Evolutionary conservation across 768 basidiomycete genomes (phyloP).

Genomic region (Termitomyces titanicus): DNA sequence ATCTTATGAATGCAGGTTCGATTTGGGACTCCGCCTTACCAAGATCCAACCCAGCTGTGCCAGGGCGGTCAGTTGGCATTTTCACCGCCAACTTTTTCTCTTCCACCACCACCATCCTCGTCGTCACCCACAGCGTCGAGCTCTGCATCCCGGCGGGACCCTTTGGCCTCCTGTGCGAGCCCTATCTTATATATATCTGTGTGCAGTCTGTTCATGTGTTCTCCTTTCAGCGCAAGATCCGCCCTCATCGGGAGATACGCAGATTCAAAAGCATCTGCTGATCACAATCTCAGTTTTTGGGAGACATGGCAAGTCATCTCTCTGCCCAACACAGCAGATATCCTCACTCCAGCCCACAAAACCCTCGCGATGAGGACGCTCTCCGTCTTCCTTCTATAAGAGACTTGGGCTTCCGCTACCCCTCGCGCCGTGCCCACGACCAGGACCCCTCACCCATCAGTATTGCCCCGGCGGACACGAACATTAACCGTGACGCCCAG

Average conservation of each 20-base stretch:
- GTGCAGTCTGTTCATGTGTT: slow-evolving; percentile 17
- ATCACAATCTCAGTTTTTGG: slow-evolving; percentile 42
- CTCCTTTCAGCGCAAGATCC: slow-evolving; percentile 40
- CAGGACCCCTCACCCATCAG: slow-evolving; percentile 24
- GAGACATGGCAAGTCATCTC: slow-evolving; percentile 46
- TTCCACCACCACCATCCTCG: slow-evolving; percentile 18
- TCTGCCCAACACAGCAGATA: slow-evolving; percentile 35
- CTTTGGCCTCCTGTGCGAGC: slow-evolving; percentile 9
- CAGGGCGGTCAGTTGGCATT: slow-evolving; percentile 12
- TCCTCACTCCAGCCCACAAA: slow-evolving; percentile 30
- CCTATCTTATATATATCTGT: slow-evolving; percentile 5
- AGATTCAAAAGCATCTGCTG: slow-evolving; percentile 43
- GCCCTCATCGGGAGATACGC: slow-evolving; percentile 66
- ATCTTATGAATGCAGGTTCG: slow-evolving; percentile 21
- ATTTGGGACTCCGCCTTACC: slow-evolving; percentile 31
- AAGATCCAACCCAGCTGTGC: slow-evolving; percentile 24
- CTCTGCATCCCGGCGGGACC: slow-evolving; percentile 6
- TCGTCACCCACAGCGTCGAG: slow-evolving; percentile 1
- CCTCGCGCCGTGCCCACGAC: slow-evolving; percentile 20
- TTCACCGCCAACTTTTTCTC: slow-evolving; percentile 16
- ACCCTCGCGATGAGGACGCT: slow-evolving; percentile 33
- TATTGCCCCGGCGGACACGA: slow-evolving; percentile 21
- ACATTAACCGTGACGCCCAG: slow-evolving; percentile 21
- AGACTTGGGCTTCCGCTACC: slow-evolving; percentile 62
- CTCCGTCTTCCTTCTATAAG: slow-evolving; percentile 68